phyloP scores from a whole-genome alignment of 805 yeast genomes.

The Yarrowia osloensis region DNA sequence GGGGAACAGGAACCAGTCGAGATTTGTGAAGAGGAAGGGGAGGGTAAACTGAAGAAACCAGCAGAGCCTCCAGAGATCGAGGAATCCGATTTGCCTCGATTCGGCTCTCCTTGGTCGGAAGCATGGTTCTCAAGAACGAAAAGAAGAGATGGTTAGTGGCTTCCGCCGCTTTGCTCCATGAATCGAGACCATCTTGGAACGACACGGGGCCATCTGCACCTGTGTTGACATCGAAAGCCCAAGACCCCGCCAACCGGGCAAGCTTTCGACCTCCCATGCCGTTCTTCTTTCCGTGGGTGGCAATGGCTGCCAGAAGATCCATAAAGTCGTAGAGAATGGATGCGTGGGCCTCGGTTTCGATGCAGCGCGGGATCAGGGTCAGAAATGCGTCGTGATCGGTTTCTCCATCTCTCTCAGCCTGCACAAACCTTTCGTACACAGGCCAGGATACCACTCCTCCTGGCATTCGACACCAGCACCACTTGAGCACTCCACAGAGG shows the following conservation, averaged over 20 bases:
- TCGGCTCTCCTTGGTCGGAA: constrained; percentile 60
- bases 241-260: constrained; percentile 77
- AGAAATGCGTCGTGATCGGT: constrained; percentile 69
- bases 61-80: constrained; percentile 53
- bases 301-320: constrained; percentile 73
- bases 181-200: constrained; percentile 69
- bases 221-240: constrained; percentile 68
- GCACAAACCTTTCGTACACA: constrained; percentile 53
- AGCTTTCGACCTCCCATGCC: constrained; percentile 78
- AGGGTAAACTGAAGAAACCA: constrained; percentile 69
- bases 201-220: constrained; percentile 44
- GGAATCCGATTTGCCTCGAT: constrained; percentile 55
- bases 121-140: constrained; percentile 76
- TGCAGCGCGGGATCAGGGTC: constrained; percentile 80
- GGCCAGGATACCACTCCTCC: constrained; percentile 85
- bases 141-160: constrained; percentile 81
- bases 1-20: constrained; percentile 58
- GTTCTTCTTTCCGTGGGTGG: constrained; percentile 77
- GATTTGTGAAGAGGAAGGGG: constrained; percentile 45
- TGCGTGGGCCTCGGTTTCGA: constrained; percentile 83
- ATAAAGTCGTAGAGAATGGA: constrained; percentile 85
- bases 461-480: constrained; percentile 81
- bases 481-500: constrained; percentile 71
- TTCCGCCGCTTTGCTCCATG: constrained; percentile 80
- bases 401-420: constrained; percentile 62